These are phyloP conservation scores for Schwanniomyces yamadae DNA, from an alignment of 805 yeast species.

Conservation along the genomic window DNA sequence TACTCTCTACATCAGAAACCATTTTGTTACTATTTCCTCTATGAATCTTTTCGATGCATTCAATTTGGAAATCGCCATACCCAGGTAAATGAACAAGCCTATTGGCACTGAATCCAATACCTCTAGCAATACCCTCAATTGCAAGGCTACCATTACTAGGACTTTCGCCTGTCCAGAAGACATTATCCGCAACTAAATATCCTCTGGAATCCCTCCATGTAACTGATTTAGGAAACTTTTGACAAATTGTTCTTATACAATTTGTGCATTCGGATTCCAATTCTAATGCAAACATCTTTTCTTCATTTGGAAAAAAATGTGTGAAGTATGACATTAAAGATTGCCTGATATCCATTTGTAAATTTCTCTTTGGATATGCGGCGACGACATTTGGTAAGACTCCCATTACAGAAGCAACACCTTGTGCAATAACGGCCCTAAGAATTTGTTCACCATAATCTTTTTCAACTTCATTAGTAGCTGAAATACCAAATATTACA, in stretches of 20 bases:
- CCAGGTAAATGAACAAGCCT: constrained; percentile 85
- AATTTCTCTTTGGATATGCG: constrained; percentile 69
- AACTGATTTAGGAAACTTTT: constrained; percentile 79
- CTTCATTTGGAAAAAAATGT: constrained; percentile 62
- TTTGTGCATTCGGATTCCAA: constrained; percentile 65
- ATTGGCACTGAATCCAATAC: constrained; percentile 76
- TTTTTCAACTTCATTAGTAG: constrained; percentile 75
- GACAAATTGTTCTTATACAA: constrained; percentile 74
- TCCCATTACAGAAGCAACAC: constrained; percentile 79
- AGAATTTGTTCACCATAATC: constrained; percentile 84
- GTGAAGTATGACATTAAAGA: constrained; percentile 41
- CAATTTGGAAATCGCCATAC: constrained; percentile 82
- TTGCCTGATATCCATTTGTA: constrained; percentile 61
- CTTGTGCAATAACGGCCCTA: constrained; percentile 88
- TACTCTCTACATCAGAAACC: constrained; percentile 23
- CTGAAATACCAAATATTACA: constrained; percentile 87
- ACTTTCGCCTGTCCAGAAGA: constrained; percentile 39
- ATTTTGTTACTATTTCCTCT: constrained; percentile 11
- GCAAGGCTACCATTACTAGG: constrained; percentile 41
- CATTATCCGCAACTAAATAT: constrained; percentile 72
- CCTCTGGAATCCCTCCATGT: constrained; percentile 95
- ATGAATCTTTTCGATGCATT: constrained; percentile 54
- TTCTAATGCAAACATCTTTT: constrained; percentile 72
- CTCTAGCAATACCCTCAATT: constrained; percentile 84
- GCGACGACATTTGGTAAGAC: constrained; percentile 71